These are phyloP conservation scores for Termitomyces sp. DNA, from an alignment of 768 basidiomycete species.

Conservation along the genomic window DNA sequence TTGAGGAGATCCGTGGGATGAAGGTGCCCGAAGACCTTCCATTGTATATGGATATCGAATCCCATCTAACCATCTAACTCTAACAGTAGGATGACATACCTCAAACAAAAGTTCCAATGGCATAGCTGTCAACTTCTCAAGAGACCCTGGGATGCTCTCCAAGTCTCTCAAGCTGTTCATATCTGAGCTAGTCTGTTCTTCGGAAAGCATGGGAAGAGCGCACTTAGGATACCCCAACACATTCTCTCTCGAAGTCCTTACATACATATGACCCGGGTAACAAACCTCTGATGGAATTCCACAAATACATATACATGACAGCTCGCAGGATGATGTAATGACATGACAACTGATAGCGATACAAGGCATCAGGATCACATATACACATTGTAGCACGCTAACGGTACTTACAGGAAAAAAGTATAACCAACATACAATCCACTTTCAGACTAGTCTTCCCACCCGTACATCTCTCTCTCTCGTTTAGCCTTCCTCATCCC, in stretches of 20 bases:
- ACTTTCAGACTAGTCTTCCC: conserved; percentile 38
- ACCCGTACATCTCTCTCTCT: conserved; percentile 56
- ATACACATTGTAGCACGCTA: background rate
- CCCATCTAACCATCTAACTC: background rate
- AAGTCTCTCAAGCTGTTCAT: background rate
- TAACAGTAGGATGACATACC: conserved; percentile 11
- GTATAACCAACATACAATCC: background rate
- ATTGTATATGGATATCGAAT: background rate
- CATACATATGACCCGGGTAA: background rate
- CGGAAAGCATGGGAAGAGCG: background rate
- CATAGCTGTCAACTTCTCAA: conserved; percentile 9
- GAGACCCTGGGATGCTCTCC: background rate
- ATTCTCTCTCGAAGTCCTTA: background rate
- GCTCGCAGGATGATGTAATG: background rate
- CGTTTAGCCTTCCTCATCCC: conserved; percentile 54
- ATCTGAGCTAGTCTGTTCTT: background rate
- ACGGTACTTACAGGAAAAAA: background rate
- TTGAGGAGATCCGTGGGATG: conserved; percentile 39
- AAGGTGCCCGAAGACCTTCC: conserved; percentile 38
- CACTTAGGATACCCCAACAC: background rate
- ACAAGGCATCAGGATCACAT: background rate
- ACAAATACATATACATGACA: background rate
- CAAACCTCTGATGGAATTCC: background rate
- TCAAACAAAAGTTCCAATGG: conserved; percentile 27
- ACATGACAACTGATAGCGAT: background rate